phyloP scores from a whole-genome alignment of 1,284 basidiomycete species.

The Austroboletus novae-zelandiae region DNA sequence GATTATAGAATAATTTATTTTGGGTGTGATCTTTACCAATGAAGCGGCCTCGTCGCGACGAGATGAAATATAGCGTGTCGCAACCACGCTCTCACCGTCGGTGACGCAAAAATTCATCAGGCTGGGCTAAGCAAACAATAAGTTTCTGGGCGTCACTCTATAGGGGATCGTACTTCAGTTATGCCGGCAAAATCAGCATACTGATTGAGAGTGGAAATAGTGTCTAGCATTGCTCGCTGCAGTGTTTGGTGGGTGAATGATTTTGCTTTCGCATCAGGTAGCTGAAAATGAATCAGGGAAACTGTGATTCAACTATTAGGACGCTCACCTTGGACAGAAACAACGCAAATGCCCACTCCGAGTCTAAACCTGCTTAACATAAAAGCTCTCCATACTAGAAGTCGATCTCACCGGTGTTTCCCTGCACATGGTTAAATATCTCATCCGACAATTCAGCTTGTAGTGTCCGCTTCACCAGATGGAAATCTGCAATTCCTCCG shows the following conservation, averaged over 20 bases:
- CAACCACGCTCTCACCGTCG: conserved; percentile 91
- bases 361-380: conserved; percentile 52
- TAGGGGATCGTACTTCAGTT: conserved; percentile 51
- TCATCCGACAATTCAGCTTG: conserved; percentile 77
- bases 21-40: conserved; percentile 46
- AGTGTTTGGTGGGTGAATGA: conserved; percentile 64
- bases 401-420: conserved; percentile 75
- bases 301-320: background rate
- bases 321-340: conserved; percentile 75
- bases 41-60: conserved; percentile 91
- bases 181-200: conserved; percentile 75
- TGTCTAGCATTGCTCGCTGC: conserved; percentile 82
- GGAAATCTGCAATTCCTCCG: conserved; percentile 83
- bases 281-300: conserved; percentile 40
- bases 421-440: conserved; percentile 81
- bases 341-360: conserved; percentile 93
- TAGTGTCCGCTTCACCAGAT: conserved; percentile 75
- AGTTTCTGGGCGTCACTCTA: conserved; percentile 3
- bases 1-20: background rate
- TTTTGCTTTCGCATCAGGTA: conserved; percentile 75
- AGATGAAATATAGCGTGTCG: conserved; percentile 93
- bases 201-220: conserved; percentile 75
- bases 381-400: background rate
- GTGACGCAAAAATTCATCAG: conserved; percentile 97
- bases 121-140: conserved; percentile 58